A percentile compares a stretch with the other conserved stretches of the same genome.
Evolutionary conservation across 208 protist species (phyloP).

Genomic region (Wallacemonas sp.): DNA sequence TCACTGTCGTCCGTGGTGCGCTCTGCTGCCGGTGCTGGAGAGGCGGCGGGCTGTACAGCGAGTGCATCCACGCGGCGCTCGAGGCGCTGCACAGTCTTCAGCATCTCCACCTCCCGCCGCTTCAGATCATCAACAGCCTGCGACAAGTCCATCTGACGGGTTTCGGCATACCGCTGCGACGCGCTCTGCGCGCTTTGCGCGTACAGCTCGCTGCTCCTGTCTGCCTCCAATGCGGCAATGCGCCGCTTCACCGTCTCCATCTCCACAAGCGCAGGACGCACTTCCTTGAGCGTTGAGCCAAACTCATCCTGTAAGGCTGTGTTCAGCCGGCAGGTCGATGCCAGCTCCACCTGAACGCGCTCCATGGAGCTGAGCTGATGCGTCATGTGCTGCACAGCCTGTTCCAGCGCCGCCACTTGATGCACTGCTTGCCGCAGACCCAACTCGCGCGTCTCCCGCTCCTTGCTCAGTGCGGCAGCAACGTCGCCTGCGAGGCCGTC

Average conservation of each 20-base stretch:
- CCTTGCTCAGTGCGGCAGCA: neutral
- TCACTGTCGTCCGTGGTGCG: neutral
- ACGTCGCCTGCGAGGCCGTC: neutral
- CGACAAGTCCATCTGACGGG: neutral
- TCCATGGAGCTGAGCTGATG: neutral
- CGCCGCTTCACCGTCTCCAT: constrained; percentile 55
- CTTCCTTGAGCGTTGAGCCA: constrained; percentile 20
- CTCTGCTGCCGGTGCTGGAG: neutral
- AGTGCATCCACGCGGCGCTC: constrained; percentile 25
- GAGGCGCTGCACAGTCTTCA: constrained; percentile 12
- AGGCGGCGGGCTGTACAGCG: neutral
- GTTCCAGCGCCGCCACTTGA: neutral
- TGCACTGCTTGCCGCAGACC: neutral
- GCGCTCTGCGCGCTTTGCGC: neutral
- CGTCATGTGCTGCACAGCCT: neutral
- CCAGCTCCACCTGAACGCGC: neutral
- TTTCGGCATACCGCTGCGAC: neutral
- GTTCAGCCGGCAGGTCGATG: neutral
- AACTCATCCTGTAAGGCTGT: constrained; percentile 7
- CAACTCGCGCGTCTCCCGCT: constrained; percentile 1
- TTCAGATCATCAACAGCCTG: constrained; percentile 23
- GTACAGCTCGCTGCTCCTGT: constrained; percentile 18
- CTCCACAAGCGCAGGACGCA: constrained; percentile 39
- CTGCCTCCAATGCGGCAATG: constrained; percentile 32
- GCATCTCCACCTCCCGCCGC: constrained; percentile 27